Evolutionary conservation across 2,329 filamentous ascomycete genomes (phyloP).

Genomic region (Pleoardoris graminearum): DNA sequence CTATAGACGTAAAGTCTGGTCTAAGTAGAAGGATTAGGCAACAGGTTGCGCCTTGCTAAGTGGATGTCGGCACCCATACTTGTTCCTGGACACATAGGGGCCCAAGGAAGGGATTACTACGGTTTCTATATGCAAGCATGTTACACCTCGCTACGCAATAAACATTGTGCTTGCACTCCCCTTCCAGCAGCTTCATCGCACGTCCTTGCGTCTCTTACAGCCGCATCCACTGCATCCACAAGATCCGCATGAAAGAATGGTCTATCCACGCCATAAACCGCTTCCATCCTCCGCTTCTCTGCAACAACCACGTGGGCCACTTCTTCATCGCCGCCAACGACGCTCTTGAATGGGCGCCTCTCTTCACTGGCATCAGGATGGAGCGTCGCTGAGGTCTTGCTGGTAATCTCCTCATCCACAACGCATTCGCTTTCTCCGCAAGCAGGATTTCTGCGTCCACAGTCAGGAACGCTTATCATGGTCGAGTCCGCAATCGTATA

Average conservation of each 20-base stretch:
- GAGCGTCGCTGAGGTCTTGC: background rate
- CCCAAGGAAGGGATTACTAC: too few relatives aligned
- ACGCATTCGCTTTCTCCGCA: too few relatives aligned
- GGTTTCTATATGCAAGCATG: background rate
- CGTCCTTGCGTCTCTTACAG: constrained; percentile 28
- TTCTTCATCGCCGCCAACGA: background rate
- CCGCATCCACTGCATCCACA: constrained; percentile 33
- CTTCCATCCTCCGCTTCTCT: constrained; percentile 5
- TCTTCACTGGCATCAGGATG: background rate
- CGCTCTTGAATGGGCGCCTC: too few relatives aligned
- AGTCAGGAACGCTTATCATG: too few relatives aligned
- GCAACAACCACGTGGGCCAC: background rate
- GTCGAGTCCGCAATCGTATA: constrained; percentile 25
- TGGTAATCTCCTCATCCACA: background rate
- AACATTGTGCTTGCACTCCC: background rate
- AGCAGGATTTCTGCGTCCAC: too few relatives aligned
- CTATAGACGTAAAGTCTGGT: too few relatives aligned
- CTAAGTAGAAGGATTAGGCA: too few relatives aligned
- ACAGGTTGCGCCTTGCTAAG: too few relatives aligned
- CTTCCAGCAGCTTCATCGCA: constrained; percentile 10
- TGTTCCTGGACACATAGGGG: too few relatives aligned
- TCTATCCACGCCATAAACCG: constrained; percentile 28
- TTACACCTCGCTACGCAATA: background rate
- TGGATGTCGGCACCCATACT: too few relatives aligned
- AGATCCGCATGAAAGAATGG: constrained; percentile 38